Evolutionary conservation across 495 filamentous ascomycete species (phyloP).

Genomic region (Hypoxylon intermedium): DNA sequence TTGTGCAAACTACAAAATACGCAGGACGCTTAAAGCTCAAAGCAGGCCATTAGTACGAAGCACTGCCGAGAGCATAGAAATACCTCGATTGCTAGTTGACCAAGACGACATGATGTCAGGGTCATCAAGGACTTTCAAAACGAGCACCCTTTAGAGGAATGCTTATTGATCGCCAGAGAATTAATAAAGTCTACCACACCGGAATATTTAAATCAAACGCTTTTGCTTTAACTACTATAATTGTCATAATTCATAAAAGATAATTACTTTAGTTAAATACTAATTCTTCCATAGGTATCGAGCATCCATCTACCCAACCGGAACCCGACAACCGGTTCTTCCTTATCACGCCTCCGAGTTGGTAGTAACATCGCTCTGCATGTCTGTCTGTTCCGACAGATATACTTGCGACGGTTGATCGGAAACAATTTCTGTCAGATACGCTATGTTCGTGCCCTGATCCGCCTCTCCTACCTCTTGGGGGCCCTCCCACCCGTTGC

Average conservation of each 20-base stretch:
- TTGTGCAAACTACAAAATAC: too few relatives aligned
- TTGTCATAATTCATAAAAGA: background rate
- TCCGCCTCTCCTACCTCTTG: slow-evolving; percentile 30
- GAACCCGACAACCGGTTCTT: slow-evolving; percentile 23
- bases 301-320: slow-evolving; percentile 21
- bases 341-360: slow-evolving; percentile 17
- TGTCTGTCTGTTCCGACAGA: slow-evolving; percentile 19
- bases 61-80: too few relatives aligned
- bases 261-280: slow-evolving; percentile 1
- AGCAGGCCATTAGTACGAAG: too few relatives aligned
- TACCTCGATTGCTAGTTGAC: too few relatives aligned
- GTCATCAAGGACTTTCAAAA: too few relatives aligned
- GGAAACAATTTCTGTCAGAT: slow-evolving; percentile 21
- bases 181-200: too few relatives aligned
- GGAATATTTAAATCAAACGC: background rate
- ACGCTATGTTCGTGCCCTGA: slow-evolving; percentile 29
- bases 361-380: slow-evolving; percentile 33
- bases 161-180: too few relatives aligned
- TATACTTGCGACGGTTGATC: slow-evolving; percentile 4
- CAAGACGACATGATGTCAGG: too few relatives aligned
- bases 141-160: too few relatives aligned
- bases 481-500: slow-evolving; percentile 24
- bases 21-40: too few relatives aligned
- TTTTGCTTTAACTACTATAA: slow-evolving; percentile 1
- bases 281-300: slow-evolving; percentile 21